Evolutionary conservation across 805 yeast species (phyloP).

Genomic region (Hanseniaspora pseudoguilliermondii): DNA sequence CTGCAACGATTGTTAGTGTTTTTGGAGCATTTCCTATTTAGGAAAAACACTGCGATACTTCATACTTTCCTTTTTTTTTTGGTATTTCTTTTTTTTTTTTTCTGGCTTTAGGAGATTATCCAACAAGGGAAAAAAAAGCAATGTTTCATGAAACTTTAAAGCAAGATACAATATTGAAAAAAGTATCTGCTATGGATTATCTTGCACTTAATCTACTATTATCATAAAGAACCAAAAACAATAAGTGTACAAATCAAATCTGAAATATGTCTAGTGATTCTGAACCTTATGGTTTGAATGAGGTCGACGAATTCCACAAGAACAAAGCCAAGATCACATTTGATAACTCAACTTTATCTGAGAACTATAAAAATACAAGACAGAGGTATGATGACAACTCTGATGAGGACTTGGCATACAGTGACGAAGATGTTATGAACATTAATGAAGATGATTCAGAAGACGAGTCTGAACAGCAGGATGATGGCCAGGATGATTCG

Average conservation of each 20-base stretch:
- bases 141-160: no score
- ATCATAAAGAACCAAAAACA: neutral
- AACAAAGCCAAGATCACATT: constrained; percentile 45
- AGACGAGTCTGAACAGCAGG: constrained; percentile 22
- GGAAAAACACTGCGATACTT: no score
- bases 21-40: neutral
- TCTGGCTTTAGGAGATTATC: neutral
- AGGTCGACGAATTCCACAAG: constrained; percentile 55
- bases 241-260: neutral
- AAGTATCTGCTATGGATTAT: no score
- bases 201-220: no score
- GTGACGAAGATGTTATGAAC: constrained; percentile 33
- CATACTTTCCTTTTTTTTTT: no score
- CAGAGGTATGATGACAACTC: constrained; percentile 36
- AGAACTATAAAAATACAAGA: constrained; percentile 24
- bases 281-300: constrained; percentile 40
- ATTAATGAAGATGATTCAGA: constrained; percentile 23
- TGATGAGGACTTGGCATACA: constrained; percentile 40
- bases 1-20: no score
- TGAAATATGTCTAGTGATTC: constrained; percentile 13
- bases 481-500: constrained; percentile 23
- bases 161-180: no score
- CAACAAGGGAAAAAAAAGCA: neutral
- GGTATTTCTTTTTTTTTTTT: neutral
- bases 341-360: constrained; percentile 41